Evolutionary conservation across 116 monocot genomes (phyloP).

Genomic region (Trichopus zeylanicus): DNA sequence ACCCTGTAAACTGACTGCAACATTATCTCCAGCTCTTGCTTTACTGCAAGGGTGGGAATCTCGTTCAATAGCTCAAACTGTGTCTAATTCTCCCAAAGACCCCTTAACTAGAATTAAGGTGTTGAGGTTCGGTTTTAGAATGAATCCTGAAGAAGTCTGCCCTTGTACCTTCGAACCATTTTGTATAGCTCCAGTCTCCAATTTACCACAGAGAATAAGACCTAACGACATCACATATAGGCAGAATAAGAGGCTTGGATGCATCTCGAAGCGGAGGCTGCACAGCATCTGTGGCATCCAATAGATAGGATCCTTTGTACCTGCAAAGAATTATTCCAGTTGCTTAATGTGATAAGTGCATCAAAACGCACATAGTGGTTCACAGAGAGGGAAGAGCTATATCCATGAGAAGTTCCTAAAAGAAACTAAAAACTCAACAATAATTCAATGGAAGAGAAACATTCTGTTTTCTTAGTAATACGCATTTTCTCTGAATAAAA

Average conservation of each 20-base stretch:
- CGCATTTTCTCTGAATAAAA: too few relatives aligned
- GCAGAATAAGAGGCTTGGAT: constrained; percentile 70
- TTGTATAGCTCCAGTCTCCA: constrained; percentile 75
- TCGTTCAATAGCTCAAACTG: constrained; percentile 55
- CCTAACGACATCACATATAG: constrained; percentile 80
- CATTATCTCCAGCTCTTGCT: constrained; percentile 87
- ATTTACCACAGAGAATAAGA: constrained; percentile 65
- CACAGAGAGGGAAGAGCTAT: too few relatives aligned
- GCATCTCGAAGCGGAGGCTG: constrained; percentile 52
- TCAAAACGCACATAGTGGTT: not conserved
- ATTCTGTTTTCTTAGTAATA: too few relatives aligned
- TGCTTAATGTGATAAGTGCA: not conserved
- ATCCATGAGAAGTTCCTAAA: too few relatives aligned
- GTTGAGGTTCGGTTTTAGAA: too few relatives aligned
- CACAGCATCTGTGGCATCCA: constrained; percentile 80
- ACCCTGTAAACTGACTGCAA: constrained; percentile 60
- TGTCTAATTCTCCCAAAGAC: constrained; percentile 46
- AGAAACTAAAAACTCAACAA: too few relatives aligned
- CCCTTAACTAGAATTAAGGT: too few relatives aligned
- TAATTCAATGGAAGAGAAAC: too few relatives aligned
- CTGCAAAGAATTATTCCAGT: constrained; percentile 23
- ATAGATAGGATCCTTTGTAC: constrained; percentile 58
- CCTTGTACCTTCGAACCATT: constrained; percentile 89
- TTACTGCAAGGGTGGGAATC: constrained; percentile 44
- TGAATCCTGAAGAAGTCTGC: too few relatives aligned